A percentile compares a stretch with the other conserved stretches of the same genome.
Evolutionary conservation across 2,329 filamentous ascomycete genomes (phyloP).

Genomic region (Cordyceps javanica): DNA sequence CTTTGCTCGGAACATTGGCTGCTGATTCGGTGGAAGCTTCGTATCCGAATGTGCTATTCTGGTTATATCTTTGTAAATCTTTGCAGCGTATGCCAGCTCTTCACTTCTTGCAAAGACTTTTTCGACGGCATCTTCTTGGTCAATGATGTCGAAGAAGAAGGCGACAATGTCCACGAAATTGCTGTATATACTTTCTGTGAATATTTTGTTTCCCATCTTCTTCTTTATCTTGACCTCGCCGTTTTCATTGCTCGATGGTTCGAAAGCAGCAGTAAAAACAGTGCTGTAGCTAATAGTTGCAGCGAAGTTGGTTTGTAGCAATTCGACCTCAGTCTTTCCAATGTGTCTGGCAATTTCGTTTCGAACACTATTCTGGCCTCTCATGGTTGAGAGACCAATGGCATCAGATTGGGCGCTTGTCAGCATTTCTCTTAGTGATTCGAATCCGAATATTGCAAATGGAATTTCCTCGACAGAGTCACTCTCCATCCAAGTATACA

Average conservation of each 20-base stretch:
- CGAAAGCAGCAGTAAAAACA: constrained; percentile 43
- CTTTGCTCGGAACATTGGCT: constrained; percentile 78
- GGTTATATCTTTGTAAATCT: constrained; percentile 64
- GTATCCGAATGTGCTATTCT: constrained; percentile 58
- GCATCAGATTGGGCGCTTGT: constrained; percentile 68
- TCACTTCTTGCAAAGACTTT: constrained; percentile 56
- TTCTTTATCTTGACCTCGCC: constrained; percentile 64
- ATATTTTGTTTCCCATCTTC: constrained; percentile 60
- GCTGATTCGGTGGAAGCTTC: constrained; percentile 68
- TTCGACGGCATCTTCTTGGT: constrained; percentile 70
- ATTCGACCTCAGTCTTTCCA: constrained; percentile 43
- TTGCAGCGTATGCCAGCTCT: constrained; percentile 52
- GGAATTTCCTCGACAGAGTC: constrained; percentile 67
- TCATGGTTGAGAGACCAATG: constrained; percentile 76
- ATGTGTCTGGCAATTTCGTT: constrained; percentile 55
- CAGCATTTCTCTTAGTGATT: constrained; percentile 61
- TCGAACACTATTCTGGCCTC: constrained; percentile 60
- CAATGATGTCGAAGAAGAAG: constrained; percentile 68
- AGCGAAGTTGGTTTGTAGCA: constrained; percentile 65
- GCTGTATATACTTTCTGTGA: constrained; percentile 55
- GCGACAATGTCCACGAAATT: constrained; percentile 74
- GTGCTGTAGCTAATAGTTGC: constrained; percentile 80
- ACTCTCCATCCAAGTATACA: constrained; percentile 81
- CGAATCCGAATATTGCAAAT: constrained; percentile 78
- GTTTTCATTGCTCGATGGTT: constrained; percentile 35